Conservation (phyloP, 306 rosid species). For the Casuarina equisetifolia region DNA sequence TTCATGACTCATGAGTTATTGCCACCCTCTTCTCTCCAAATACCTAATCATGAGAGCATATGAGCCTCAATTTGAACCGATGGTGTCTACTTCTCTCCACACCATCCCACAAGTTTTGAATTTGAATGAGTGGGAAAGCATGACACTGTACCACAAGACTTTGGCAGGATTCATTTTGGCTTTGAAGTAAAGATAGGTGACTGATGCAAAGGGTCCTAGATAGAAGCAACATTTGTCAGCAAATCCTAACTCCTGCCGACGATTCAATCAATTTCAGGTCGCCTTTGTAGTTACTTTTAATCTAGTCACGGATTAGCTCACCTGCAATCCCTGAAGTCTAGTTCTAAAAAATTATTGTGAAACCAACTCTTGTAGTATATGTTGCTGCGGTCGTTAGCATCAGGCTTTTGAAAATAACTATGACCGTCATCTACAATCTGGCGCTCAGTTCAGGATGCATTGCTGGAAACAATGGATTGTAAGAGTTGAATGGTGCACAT, state of each 20-base stretch:
- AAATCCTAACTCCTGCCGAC: background rate
- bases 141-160: background rate
- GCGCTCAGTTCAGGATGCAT: no score
- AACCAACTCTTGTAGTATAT: no score
- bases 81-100: background rate
- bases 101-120: background rate
- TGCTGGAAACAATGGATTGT: no score
- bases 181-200: background rate
- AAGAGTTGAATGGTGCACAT: no score
- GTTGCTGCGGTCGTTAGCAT: no score
- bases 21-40: background rate
- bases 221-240: background rate
- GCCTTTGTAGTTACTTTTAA: background rate
- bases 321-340: no score
- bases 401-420: no score
- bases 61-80: slow-evolving; percentile 10
- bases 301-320: no score
- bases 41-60: background rate
- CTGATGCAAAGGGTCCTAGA: background rate
- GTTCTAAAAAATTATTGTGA: no score
- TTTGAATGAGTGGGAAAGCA: background rate
- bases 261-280: background rate
- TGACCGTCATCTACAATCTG: no score
- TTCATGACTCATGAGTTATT: background rate
- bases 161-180: background rate